Conservation (phyloP, 2,329 filamentous ascomycete genomes). For the Calonectria pauciramosa region DNA sequence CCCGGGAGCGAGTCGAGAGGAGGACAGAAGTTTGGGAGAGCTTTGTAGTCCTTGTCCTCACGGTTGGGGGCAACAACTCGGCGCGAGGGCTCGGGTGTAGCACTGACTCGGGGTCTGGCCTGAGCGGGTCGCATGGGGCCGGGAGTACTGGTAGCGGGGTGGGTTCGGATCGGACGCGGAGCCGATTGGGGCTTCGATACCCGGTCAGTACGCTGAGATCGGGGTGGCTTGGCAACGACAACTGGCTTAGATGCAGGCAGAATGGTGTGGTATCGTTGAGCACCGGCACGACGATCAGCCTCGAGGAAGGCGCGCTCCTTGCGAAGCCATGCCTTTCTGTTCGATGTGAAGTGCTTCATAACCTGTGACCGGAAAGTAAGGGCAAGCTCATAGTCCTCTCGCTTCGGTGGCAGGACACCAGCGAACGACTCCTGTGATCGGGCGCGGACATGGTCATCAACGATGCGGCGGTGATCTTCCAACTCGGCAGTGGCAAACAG, state of each 20-base stretch:
- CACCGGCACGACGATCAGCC: slow-evolving; percentile 61
- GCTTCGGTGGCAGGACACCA: slow-evolving; percentile 60
- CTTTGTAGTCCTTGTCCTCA: slow-evolving; percentile 85
- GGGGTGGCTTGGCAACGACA: slow-evolving; percentile 44
- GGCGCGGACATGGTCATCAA: slow-evolving; percentile 65
- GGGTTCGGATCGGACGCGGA: slow-evolving; percentile 53
- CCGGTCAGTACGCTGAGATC: slow-evolving; percentile 49
- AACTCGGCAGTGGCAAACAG: slow-evolving; percentile 62
- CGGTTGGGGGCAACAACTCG: slow-evolving; percentile 74
- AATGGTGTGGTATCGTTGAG: slow-evolving; percentile 55
- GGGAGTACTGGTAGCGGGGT: slow-evolving; percentile 43
- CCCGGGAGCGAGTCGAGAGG: slow-evolving; percentile 74
- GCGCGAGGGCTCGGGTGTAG: slow-evolving; percentile 65
- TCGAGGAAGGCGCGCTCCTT: slow-evolving; percentile 65
- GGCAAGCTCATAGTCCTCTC: slow-evolving; percentile 67
- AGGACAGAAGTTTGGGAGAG: slow-evolving; percentile 80
- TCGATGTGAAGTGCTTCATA: slow-evolving; percentile 58
- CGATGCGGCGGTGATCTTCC: slow-evolving; percentile 59
- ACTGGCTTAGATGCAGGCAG: slow-evolving; percentile 58
- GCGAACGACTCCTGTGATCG: slow-evolving; percentile 59
- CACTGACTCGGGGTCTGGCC: slow-evolving; percentile 53
- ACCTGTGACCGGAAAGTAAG: slow-evolving; percentile 68
- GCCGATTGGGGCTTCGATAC: slow-evolving; percentile 52
- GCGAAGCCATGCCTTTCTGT: slow-evolving; percentile 63
- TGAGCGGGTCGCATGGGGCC: slow-evolving; percentile 45